phyloP scores from a whole-genome alignment of 2,329 filamentous ascomycete genomes.

The Pezicula neosporulosa region DNA sequence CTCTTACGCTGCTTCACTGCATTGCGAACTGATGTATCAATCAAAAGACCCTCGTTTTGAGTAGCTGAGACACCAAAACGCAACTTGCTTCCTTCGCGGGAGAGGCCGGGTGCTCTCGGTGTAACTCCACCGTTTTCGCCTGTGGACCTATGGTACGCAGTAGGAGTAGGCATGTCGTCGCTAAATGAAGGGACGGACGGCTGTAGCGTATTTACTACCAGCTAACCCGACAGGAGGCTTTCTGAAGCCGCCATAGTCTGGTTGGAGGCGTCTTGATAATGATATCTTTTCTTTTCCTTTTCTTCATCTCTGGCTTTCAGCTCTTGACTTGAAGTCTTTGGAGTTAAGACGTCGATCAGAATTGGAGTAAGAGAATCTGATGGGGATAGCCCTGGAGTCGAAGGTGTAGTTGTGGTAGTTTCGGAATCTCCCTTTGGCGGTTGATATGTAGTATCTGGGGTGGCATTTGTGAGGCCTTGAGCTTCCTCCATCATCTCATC shows the following conservation, averaged over 20 bases:
- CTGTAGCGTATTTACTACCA: slow-evolving; percentile 10
- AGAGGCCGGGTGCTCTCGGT: too few species aligned
- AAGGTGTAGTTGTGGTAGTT: neutral
- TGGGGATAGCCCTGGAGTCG: neutral
- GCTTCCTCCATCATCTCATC: slow-evolving; percentile 19
- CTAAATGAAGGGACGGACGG: neutral
- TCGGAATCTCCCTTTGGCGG: too few species aligned
- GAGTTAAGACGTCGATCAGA: neutral
- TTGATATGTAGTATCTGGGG: too few species aligned
- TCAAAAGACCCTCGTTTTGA: too few species aligned
- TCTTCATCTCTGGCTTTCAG: neutral
- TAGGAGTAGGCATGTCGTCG: neutral
- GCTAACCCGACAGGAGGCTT: slow-evolving; percentile 8
- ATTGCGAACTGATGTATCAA: too few species aligned
- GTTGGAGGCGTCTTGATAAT: neutral
- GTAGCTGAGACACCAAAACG: too few species aligned
- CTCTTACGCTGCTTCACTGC: too few species aligned
- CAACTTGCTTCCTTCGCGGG: too few species aligned
- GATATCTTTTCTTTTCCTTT: slow-evolving; percentile 3
- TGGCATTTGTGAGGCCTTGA: neutral
- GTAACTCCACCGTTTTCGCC: too few species aligned
- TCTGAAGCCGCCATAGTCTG: neutral
- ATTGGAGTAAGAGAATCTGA: too few species aligned
- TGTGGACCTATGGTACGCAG: too few species aligned
- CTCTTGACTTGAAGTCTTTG: neutral